Base-by-base conservation (phyloP, 2,329 filamentous ascomycete genomes). In the Cryphonectria japonica region DNA sequence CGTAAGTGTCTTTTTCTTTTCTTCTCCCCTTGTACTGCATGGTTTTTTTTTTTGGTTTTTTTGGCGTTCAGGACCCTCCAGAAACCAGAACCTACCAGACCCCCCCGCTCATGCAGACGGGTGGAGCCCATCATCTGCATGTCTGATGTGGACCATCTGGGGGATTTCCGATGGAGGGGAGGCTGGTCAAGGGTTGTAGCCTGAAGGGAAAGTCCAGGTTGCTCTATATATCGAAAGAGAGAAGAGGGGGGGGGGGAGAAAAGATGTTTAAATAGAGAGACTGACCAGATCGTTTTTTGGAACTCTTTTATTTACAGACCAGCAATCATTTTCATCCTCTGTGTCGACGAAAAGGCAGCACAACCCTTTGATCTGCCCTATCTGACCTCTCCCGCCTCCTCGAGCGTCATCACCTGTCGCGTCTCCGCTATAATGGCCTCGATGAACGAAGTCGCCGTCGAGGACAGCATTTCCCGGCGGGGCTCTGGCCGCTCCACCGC, bases 321-420 rank as follows among this genome's bases (percentile, higher is more conserved):
- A 6, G 52, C 71, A 39, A 72, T 75, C 39, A 69, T 68, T 37
- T 69, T 75, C 59, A 68, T 76, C 50, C 69, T 74, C 41, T 74
- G 75, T 26, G 61, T 73, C n/a, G 70, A 74, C 39, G 75, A 76
- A 43, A 73, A 75, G 50, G 73, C 73, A 37, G 43, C 73, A 1
- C 73, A 74, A 9, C 75, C 75, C 13, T 76, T 76, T 41, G 73
- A 76, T n/a, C 69, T 76, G 1, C 75, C 75, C 29, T 75, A 73
- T 64, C 71, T 75, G 59, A 71, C 71, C 62, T 26, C 62, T 9
- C 37, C 41, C 57, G n/a, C 14, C 13, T 50, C 71, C 29, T 62
- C 69, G 2, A 71, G 67, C 65, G 65, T 68, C 26, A 26, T 73
- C 5, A 73, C 69, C 59, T 73, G 72, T 50, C 69, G 72, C n/a